Conservation (phyloP, 768 basidiomycete genomes). For the Tephrocybe rancida region DNA sequence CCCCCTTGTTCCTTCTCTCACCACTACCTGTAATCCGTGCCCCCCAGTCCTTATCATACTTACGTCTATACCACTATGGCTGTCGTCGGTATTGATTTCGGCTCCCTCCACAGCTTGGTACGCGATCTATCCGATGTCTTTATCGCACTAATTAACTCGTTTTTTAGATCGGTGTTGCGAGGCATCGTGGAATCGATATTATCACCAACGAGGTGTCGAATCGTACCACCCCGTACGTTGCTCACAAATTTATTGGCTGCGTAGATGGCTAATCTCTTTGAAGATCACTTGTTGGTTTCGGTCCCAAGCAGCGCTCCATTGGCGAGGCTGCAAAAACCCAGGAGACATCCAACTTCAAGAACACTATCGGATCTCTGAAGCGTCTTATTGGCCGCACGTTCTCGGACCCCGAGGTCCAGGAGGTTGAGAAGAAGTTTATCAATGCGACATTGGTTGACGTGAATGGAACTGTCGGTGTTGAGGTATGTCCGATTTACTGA, state of each 20-base stretch:
- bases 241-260: background rate
- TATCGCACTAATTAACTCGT: slow-evolving; percentile 12
- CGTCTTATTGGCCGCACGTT: slow-evolving; percentile 84
- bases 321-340: slow-evolving; percentile 97
- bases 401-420: slow-evolving; percentile 78
- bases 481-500: slow-evolving; percentile 56
- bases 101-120: slow-evolving; percentile 88
- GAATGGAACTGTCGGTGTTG: slow-evolving; percentile 78
- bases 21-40: slow-evolving; percentile 12
- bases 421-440: slow-evolving; percentile 89
- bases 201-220: slow-evolving; percentile 98
- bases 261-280: background rate
- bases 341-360: slow-evolving; percentile 97
- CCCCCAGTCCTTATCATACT: slow-evolving; percentile 15
- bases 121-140: slow-evolving; percentile 19
- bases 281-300: slow-evolving; percentile 95
- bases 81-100: slow-evolving; percentile 95
- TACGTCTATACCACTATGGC: slow-evolving; percentile 56
- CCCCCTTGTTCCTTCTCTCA: slow-evolving; percentile 3
- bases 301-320: slow-evolving; percentile 85
- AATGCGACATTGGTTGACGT: slow-evolving; percentile 87
- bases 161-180: slow-evolving; percentile 87
- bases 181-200: slow-evolving; percentile 97
- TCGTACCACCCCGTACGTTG: slow-evolving; percentile 89
- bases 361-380: slow-evolving; percentile 93